A percentile compares a stretch with the other conserved stretches of the same genome.
Evolutionary conservation across 169 alveolate species (phyloP).

Genomic region (Plasmodium inui): DNA sequence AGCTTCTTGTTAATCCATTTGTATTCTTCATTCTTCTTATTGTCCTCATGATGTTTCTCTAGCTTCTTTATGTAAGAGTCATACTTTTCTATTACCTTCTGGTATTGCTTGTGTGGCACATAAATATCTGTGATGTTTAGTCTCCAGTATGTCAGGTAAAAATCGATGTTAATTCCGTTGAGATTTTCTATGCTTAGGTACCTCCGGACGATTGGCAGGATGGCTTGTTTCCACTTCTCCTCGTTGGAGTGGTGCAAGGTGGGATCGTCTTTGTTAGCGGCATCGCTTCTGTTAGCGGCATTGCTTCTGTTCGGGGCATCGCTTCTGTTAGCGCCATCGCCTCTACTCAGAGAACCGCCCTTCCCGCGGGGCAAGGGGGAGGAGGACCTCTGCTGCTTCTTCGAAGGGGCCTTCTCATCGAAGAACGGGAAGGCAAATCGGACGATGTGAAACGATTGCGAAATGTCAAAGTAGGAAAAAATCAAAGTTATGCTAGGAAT

Average conservation of each 20-base stretch:
- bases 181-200: conserved; percentile 34
- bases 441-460: conserved; percentile 37
- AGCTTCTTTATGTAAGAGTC: conserved; percentile 44
- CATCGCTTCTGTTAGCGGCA: not conserved
- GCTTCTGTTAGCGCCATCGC: not conserved
- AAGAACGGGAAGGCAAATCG: conserved; percentile 50
- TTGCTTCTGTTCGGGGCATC: not conserved
- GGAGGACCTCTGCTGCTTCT: not conserved
- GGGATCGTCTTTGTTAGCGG: not conserved
- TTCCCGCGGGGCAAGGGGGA: not conserved
- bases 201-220: conserved; percentile 21
- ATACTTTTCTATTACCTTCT: conserved; percentile 33
- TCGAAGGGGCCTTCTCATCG: not conserved
- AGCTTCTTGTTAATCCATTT: conserved; percentile 43
- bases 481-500: conserved; percentile 22
- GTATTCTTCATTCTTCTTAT: conserved; percentile 44
- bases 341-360: not conserved
- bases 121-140: conserved; percentile 42
- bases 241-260: not conserved
- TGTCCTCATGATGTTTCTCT: conserved; percentile 34
- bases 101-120: conserved; percentile 62
- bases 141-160: conserved; percentile 58
- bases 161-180: conserved; percentile 48
- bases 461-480: conserved; percentile 39
- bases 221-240: conserved; percentile 1